phyloP scores from a whole-genome alignment of 108 stramenopile genomes.

The Skeletonema menzelii region DNA sequence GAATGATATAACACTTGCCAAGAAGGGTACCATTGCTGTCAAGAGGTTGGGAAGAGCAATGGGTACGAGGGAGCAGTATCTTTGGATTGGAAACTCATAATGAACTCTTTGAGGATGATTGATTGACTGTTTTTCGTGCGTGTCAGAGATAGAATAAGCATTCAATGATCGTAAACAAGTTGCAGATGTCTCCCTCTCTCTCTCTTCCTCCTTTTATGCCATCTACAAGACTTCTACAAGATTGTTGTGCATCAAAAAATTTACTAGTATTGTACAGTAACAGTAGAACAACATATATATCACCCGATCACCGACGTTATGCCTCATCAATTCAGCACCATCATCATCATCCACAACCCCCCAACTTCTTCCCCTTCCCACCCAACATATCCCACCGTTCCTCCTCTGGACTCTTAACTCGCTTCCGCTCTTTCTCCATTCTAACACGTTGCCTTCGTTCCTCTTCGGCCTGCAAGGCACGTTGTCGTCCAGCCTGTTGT shows the following conservation, averaged over 20 bases:
- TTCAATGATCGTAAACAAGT: no score
- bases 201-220: no score
- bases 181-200: no score
- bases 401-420: slow-evolving; percentile 51
- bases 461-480: slow-evolving; percentile 27
- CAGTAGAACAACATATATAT: no score
- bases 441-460: slow-evolving; percentile 17
- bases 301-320: not conserved
- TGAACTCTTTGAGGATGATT: slow-evolving; percentile 46
- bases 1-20: slow-evolving; percentile 40
- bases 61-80: slow-evolving; percentile 44
- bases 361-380: slow-evolving; percentile 33
- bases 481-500: slow-evolving; percentile 17
- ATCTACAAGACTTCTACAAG: no score
- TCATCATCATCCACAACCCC: slow-evolving; percentile 10
- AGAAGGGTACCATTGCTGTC: slow-evolving; percentile 37
- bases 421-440: slow-evolving; percentile 34
- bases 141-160: no score
- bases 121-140: no score
- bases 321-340: slow-evolving; percentile 13
- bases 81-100: slow-evolving; percentile 35
- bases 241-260: no score
- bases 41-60: slow-evolving; percentile 41
- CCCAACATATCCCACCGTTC: slow-evolving; percentile 43
- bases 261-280: no score